phyloP scores from a whole-genome alignment of 768 basidiomycete species.

The Podaxis sp. region DNA sequence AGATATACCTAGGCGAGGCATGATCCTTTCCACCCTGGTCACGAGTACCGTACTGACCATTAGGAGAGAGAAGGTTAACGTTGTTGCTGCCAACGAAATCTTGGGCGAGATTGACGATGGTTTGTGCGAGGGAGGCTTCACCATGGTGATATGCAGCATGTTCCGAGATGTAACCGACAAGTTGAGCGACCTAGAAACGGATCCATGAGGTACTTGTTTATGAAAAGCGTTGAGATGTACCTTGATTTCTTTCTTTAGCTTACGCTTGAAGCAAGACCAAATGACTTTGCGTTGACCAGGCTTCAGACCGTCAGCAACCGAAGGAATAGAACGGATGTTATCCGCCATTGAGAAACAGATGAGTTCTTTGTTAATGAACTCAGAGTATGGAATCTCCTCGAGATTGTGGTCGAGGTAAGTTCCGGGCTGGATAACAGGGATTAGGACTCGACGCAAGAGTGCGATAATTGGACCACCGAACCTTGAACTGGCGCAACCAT shows the following conservation, averaged over 20 bases:
- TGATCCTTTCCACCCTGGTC: constrained; percentile 93
- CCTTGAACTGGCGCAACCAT: constrained; percentile 93
- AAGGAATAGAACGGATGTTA: constrained; percentile 97
- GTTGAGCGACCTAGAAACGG: constrained; percentile 73
- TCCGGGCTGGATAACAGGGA: constrained; percentile 60
- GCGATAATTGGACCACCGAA: background rate
- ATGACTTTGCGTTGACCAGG: constrained; percentile 97
- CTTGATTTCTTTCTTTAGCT: constrained; percentile 90
- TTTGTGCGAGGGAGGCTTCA: constrained; percentile 80
- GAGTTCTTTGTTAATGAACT: constrained; percentile 97
- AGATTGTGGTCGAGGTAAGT: constrained; percentile 90
- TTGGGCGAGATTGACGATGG: constrained; percentile 94
- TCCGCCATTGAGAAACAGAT: constrained; percentile 99
- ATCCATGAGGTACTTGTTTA: background rate
- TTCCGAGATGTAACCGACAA: constrained; percentile 93
- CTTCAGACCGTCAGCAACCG: constrained; percentile 90
- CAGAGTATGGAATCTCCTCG: constrained; percentile 81
- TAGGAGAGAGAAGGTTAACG: constrained; percentile 80
- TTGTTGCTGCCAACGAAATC: constrained; percentile 96
- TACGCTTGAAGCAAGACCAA: constrained; percentile 94
- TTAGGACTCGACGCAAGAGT: constrained; percentile 11
- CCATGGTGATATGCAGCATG: constrained; percentile 97
- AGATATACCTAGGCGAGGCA: constrained; percentile 95
- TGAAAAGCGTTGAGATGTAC: constrained; percentile 31
- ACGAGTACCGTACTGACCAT: constrained; percentile 96